Conservation (phyloP, 805 yeast species). For the Teunomyces gatunensis region DNA sequence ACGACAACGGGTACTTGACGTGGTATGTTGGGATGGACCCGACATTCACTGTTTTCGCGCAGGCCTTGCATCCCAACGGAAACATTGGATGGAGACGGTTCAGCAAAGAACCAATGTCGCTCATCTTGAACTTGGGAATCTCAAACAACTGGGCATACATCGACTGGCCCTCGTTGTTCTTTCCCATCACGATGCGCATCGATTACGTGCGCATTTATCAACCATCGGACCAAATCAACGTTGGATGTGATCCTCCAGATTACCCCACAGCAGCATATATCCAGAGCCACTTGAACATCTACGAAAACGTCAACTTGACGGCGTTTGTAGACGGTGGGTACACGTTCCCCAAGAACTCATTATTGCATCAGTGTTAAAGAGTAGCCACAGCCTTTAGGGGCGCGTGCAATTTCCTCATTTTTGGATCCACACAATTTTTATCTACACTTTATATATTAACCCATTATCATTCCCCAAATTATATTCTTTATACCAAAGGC, state of each 20-base stretch:
- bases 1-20: conserved; percentile 65
- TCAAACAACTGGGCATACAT: conserved; percentile 93
- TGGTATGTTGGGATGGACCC: conserved; percentile 87
- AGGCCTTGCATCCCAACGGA: conserved; percentile 85
- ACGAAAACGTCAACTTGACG: conserved; percentile 66
- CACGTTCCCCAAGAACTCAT: conserved; percentile 36
- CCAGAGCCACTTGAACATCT: conserved; percentile 63
- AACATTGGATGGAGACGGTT: conserved; percentile 81
- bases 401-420: not conserved
- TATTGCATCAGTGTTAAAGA: conserved; percentile 13
- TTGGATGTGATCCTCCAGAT: conserved; percentile 85
- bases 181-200: conserved; percentile 74
- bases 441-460: too few species aligned
- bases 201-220: conserved; percentile 94
- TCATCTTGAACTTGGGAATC: conserved; percentile 82
- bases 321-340: conserved; percentile 76
- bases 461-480: too few species aligned
- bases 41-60: conserved; percentile 68
- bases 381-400: not conserved
- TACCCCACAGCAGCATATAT: conserved; percentile 88
- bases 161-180: conserved; percentile 76
- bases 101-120: conserved; percentile 90
- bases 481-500: not conserved
- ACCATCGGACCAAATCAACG: conserved; percentile 56
- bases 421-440: not conserved